phyloP scores from a whole-genome alignment of 352 stramenopile genomes.

The Thalassiosira oceanica region DNA sequence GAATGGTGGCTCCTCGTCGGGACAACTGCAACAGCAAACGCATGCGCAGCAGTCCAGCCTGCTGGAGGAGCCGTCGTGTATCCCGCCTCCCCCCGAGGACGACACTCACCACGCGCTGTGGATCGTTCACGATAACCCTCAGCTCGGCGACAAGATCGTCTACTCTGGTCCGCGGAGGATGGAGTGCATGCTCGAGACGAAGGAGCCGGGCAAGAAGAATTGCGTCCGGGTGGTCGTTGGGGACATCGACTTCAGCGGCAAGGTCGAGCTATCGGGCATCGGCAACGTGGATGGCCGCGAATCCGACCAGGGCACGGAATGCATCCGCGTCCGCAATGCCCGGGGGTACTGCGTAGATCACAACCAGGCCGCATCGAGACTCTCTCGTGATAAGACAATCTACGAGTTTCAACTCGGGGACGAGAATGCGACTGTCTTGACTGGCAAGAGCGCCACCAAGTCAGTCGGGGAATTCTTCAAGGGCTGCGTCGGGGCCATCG shows the following conservation, averaged over 20 bases:
- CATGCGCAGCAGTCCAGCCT: neutral
- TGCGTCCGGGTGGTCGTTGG: slow-evolving; percentile 56
- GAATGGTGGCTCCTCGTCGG: no score
- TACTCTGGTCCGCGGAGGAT: slow-evolving; percentile 39
- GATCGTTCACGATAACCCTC: slow-evolving; percentile 66
- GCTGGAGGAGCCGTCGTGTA: no score
- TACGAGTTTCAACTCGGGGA: slow-evolving; percentile 55
- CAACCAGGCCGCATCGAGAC: slow-evolving; percentile 31
- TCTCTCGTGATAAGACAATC: slow-evolving; percentile 48
- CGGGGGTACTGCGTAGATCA: slow-evolving; percentile 52
- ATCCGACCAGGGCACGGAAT: slow-evolving; percentile 40
- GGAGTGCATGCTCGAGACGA: slow-evolving; percentile 64
- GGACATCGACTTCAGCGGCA: slow-evolving; percentile 56
- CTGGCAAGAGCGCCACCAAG: slow-evolving; percentile 36
- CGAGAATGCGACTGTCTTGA: slow-evolving; percentile 39
- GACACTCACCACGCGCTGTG: slow-evolving; percentile 45
- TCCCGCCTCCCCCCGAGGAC: no score
- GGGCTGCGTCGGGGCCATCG: slow-evolving; percentile 48
- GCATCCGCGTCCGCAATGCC: slow-evolving; percentile 42
- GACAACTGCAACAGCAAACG: no score
- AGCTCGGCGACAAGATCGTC: slow-evolving; percentile 46
- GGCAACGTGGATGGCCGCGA: slow-evolving; percentile 15
- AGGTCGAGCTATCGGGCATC: slow-evolving; percentile 31
- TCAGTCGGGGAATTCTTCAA: slow-evolving; percentile 53
- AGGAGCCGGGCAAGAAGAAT: slow-evolving; percentile 45